Conservation (phyloP, 495 filamentous ascomycete genomes). For the Aspergillus saccharolyticus region DNA sequence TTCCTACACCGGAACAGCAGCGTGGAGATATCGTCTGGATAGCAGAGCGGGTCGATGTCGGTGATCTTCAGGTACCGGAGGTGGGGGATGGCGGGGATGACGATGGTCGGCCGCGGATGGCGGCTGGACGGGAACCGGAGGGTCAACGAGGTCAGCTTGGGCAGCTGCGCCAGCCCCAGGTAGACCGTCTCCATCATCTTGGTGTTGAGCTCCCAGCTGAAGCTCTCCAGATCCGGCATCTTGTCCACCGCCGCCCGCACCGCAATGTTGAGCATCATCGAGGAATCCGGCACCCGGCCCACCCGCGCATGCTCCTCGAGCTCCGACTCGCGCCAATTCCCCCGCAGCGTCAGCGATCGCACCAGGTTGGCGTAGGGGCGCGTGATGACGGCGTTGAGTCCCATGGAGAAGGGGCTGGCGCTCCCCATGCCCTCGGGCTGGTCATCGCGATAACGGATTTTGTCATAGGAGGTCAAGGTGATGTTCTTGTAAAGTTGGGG, state of each 20-base stretch:
- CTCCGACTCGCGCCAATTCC: conserved; percentile 54
- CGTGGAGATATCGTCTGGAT: conserved; percentile 58
- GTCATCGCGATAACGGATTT: conserved; percentile 55
- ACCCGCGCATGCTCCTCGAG: conserved; percentile 51
- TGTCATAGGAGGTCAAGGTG: conserved; percentile 53
- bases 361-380: conserved; percentile 49
- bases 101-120: conserved; percentile 51
- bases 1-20: conserved; percentile 49
- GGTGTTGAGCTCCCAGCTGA: conserved; percentile 60
- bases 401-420: conserved; percentile 59
- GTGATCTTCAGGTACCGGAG: conserved; percentile 48
- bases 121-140: conserved; percentile 53
- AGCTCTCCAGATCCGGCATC: conserved; percentile 51
- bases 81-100: conserved; percentile 54
- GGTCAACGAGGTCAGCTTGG: conserved; percentile 49
- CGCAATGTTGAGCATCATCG: conserved; percentile 59
- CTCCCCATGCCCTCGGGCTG: conserved; percentile 56
- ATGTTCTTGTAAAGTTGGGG: conserved; percentile 56
- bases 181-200: conserved; percentile 60
- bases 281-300: conserved; percentile 56
- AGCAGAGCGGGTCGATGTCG: conserved; percentile 61
- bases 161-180: conserved; percentile 44
- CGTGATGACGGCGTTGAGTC: conserved; percentile 56
- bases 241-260: conserved; percentile 55
- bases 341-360: conserved; percentile 47